Base-by-base conservation (phyloP, 257 asterid genomes). In the Haberlea rhodopensis region DNA sequence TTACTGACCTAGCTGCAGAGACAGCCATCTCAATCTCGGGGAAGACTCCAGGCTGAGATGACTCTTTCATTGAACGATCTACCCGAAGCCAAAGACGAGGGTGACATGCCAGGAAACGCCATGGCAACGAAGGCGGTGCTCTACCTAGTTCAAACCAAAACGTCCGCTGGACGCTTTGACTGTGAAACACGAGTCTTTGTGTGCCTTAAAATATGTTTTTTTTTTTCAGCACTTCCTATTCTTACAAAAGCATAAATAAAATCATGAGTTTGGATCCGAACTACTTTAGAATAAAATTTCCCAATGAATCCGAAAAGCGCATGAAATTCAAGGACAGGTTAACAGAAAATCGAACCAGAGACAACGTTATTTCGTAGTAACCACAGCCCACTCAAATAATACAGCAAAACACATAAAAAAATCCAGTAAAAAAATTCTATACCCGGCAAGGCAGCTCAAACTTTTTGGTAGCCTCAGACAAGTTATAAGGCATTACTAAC, bases 111-210 rank as follows among this genome's bases (percentile, higher is more conserved):
- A 92, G 81, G 85, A 92, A 89, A 57, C 72, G 84, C 99, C 99
- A 92, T 85, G 89, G 97, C 99, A 85, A 92, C 95, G 89, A 89
- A 94, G 86, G 99, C 99, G 73, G 99, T 81, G 88, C 87, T 89
- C 85, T 90, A 82, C 87, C 97, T 87, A 90, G 89, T 97, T 92
- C 97, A n/a, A n/a, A n/a, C n/a, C n/a, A n/a, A n/a, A n/a, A n/a
- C n/a, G n/a, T n/a, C n/a, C n/a, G n/a, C n/a, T n/a, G n/a, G n/a
- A n/a, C n/a, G n/a, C n/a, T n/a, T n/a, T n/a, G n/a, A n/a, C n/a
- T n/a, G n/a, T n/a, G n/a, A n/a, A n/a, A n/a, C n/a, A n/a, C n/a
- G n/a, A n/a, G n/a, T n/a, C n/a, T n/a, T n/a, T n/a, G n/a, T n/a
- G n/a, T n/a, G n/a, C n/a, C n/a, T n/a, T n/a, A n/a, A n/a, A n/a